Conservation (phyloP, 148 eudicot species). For the Rhododendron molle region DNA sequence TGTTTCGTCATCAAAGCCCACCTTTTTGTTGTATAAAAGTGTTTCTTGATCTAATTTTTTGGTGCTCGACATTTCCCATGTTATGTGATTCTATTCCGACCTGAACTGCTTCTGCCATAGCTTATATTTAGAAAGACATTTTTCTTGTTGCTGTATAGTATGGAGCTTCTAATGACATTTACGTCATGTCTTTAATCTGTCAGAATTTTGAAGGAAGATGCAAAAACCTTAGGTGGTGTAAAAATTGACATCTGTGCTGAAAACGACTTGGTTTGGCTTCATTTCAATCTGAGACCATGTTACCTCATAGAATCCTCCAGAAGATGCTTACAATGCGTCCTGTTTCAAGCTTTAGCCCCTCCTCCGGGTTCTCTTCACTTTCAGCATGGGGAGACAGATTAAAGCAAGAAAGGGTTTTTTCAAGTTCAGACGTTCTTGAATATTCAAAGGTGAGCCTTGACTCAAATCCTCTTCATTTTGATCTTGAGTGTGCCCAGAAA, state of each 20-base stretch:
- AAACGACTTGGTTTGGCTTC: neutral
- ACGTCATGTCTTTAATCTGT: neutral
- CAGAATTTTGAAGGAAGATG: neutral
- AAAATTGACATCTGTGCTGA: neutral
- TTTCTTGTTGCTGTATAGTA: neutral
- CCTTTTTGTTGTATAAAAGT: neutral
- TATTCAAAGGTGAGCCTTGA: constrained; percentile 67
- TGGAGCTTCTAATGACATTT: neutral
- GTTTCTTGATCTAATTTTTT: neutral
- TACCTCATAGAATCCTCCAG: neutral
- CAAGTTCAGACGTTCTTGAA: constrained; percentile 40
- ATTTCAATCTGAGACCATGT: neutral
- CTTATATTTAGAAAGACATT: neutral
- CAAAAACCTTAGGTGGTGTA: neutral
- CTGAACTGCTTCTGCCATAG: neutral
- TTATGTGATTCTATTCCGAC: neutral
- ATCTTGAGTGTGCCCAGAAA: constrained; percentile 44
- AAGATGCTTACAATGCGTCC: constrained; percentile 24
- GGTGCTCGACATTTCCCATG: neutral
- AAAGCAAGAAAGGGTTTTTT: constrained; percentile 45
- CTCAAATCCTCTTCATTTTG: constrained; percentile 70
- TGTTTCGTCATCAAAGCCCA: neutral
- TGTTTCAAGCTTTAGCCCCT: constrained; percentile 19
- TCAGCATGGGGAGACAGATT: constrained; percentile 39
- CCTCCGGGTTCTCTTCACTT: constrained; percentile 29